Evolutionary conservation across 2,329 filamentous ascomycete genomes (phyloP), one percentile per base, ranked within the genome.

Genomic region (Penicillium polonicum): DNA sequence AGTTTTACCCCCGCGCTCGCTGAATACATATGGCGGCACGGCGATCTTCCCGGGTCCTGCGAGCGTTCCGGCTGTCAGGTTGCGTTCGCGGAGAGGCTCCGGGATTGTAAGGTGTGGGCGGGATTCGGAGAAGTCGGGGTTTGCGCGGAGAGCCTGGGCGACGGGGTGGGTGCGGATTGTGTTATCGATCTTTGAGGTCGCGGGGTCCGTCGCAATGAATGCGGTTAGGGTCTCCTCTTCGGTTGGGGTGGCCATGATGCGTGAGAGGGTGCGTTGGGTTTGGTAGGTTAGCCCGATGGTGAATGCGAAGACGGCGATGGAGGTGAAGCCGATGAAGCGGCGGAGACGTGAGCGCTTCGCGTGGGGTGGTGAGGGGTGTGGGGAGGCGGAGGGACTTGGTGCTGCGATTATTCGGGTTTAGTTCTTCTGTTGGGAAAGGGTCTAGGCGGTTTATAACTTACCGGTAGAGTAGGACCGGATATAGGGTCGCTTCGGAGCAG

Each of bases 21-120:
- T 82, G 82, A 92, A 97, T 6, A 85, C 84, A 45, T 91, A 82
- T 1, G 93, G 92, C 3, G 93, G 92, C 0, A 96, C 89, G 3
- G 85, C 85, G 60, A 99, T 85, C 73, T 85, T 88, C 33, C 87
- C 86, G 0, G 88, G 83, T 0, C 92, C 92, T 19, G 88, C 73
- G 13, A 99, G 81, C 13, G 89, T 89, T 5, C 91, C 91, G 33
- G 84, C 91, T 0, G 92, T 97, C 52, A 99, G 81, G 74, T 88
- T 96, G 71, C 91, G 87, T 3, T 77, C 76, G 39, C 89, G 85
- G 73, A 91, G 82, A 3, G 81, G 75, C 27, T 81, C 79, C 0
- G 93, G 92, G 70, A 97, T 89, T 76, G 92, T 94, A 72, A 97
- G 79, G 72, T 96, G 91, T 12, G 93, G 93, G 41, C 94, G 85